These are phyloP conservation scores for Perkinsela sp. DNA, from an alignment of 208 protist genomes.

Conservation along the genomic window DNA sequence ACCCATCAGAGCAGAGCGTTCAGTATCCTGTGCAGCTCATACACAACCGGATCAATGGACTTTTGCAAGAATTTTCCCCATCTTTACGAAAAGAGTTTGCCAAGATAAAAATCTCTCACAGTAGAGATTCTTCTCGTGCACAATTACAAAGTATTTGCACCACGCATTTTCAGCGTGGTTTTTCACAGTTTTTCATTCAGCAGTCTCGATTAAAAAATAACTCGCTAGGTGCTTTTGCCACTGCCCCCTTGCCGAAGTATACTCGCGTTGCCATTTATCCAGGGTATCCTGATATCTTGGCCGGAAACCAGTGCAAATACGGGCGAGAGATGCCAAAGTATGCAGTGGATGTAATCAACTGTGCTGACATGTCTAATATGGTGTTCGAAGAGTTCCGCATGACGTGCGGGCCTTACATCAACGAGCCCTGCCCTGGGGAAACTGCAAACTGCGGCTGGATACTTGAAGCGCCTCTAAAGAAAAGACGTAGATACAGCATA, in stretches of 20 bases:
- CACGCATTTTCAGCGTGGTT: neutral
- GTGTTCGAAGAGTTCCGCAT: slow-evolving; percentile 37
- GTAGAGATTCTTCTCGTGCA: neutral
- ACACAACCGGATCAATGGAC: neutral
- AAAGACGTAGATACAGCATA: slow-evolving; percentile 28
- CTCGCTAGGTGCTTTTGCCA: slow-evolving; percentile 27
- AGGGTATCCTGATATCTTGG: slow-evolving; percentile 26
- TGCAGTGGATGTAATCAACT: slow-evolving; percentile 44
- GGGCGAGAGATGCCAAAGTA: slow-evolving; percentile 27
- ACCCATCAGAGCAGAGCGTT: neutral
- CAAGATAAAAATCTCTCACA: neutral
- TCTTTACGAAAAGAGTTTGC: neutral
- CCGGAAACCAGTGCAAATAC: slow-evolving; percentile 35
- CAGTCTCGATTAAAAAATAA: slow-evolving; percentile 11
- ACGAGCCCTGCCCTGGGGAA: slow-evolving; percentile 34
- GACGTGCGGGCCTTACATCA: slow-evolving; percentile 52
- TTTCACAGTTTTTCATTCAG: neutral
- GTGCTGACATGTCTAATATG: slow-evolving; percentile 40
- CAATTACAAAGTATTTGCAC: neutral
- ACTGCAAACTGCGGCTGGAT: slow-evolving; percentile 57
- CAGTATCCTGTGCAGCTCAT: neutral
- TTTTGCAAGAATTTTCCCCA: neutral
- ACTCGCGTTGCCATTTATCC: slow-evolving; percentile 41
- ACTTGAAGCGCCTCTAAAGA: slow-evolving; percentile 18
- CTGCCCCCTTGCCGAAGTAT: slow-evolving; percentile 21